Evolutionary conservation across 768 basidiomycete genomes (phyloP).

Genomic region (Cystobasidium ongulense): DNA sequence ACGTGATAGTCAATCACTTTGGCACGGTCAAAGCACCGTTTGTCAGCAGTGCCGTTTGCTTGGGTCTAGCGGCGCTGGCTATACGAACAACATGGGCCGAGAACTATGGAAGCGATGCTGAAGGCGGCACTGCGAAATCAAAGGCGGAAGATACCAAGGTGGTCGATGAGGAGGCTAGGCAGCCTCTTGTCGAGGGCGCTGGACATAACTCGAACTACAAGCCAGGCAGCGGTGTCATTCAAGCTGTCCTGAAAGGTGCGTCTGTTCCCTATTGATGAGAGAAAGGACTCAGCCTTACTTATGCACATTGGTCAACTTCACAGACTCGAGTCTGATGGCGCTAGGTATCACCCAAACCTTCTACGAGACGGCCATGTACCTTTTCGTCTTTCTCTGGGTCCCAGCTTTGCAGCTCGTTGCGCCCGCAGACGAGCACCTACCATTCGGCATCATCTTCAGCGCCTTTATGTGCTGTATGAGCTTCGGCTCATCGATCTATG

Average conservation of each 20-base stretch:
- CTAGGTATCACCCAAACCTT: conserved; percentile 68
- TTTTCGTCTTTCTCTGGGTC: conserved; percentile 77
- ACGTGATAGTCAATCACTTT: conserved; percentile 55
- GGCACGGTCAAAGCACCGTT: conserved; percentile 59
- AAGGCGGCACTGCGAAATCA: conserved; percentile 19
- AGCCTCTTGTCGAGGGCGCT: conserved; percentile 3
- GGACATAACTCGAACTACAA: neutral
- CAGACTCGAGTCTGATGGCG: conserved; percentile 58
- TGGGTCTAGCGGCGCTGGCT: conserved; percentile 54
- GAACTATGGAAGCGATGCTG: conserved; percentile 56
- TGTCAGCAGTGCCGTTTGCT: conserved; percentile 55
- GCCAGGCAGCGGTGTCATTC: neutral
- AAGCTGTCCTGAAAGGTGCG: neutral
- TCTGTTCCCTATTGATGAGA: neutral
- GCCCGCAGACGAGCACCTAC: conserved; percentile 54
- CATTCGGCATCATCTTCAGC: conserved; percentile 71
- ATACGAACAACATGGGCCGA: conserved; percentile 60
- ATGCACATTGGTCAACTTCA: neutral
- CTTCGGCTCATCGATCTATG: conserved; percentile 37
- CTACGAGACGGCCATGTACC: conserved; percentile 77
- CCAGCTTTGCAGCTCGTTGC: conserved; percentile 54
- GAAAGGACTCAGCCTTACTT: neutral
- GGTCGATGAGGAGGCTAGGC: conserved; percentile 6
- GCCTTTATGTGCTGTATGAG: conserved; percentile 69
- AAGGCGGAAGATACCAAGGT: neutral